phyloP scores from a whole-genome alignment of 2,329 filamentous ascomycete species.

The Zymoseptoria brevis region DNA sequence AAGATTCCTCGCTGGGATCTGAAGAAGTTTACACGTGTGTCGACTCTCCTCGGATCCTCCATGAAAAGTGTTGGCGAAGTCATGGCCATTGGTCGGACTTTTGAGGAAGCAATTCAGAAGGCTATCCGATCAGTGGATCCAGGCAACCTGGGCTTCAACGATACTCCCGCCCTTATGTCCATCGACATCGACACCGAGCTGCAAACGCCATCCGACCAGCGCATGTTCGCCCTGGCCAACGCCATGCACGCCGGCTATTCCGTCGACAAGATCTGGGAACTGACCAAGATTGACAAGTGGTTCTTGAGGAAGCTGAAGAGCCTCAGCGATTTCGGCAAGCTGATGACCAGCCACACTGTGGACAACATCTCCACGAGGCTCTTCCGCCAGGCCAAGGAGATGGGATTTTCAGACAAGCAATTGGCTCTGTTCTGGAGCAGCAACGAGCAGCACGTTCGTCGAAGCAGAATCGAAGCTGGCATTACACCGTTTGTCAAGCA shows the following conservation, averaged over 20 bases:
- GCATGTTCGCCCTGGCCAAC: slow-evolving; percentile 94
- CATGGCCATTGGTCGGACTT: slow-evolving; percentile 94
- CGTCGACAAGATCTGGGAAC: slow-evolving; percentile 94
- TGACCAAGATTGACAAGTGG: slow-evolving; percentile 99
- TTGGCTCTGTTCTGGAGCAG: slow-evolving; percentile 90
- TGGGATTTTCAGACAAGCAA: slow-evolving; percentile 91
- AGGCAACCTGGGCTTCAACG: slow-evolving; percentile 90
- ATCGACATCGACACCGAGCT: slow-evolving; percentile 95
- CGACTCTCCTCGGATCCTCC: slow-evolving; percentile 87
- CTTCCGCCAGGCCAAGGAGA: slow-evolving; percentile 77
- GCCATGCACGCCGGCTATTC: slow-evolving; percentile 92
- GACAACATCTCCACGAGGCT: slow-evolving; percentile 56
- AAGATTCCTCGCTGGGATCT: slow-evolving; percentile 99
- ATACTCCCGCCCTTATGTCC: slow-evolving; percentile 82
- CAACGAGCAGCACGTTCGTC: slow-evolving; percentile 83
- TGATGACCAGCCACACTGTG: slow-evolving; percentile 63
- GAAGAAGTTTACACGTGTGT: slow-evolving; percentile 97
- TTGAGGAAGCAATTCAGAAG: slow-evolving; percentile 98
- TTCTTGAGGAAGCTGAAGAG: slow-evolving; percentile 89
- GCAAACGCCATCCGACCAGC: slow-evolving; percentile 94
- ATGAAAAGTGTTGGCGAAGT: slow-evolving; percentile 99
- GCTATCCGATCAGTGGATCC: slow-evolving; percentile 93
- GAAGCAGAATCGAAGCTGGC: slow-evolving; percentile 73
- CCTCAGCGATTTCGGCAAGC: slow-evolving; percentile 78
- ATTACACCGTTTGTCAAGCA: slow-evolving; percentile 91